Evolutionary conservation across 108 stramenopile genomes (phyloP).

Genomic region (Poteriospumella lacustris): DNA sequence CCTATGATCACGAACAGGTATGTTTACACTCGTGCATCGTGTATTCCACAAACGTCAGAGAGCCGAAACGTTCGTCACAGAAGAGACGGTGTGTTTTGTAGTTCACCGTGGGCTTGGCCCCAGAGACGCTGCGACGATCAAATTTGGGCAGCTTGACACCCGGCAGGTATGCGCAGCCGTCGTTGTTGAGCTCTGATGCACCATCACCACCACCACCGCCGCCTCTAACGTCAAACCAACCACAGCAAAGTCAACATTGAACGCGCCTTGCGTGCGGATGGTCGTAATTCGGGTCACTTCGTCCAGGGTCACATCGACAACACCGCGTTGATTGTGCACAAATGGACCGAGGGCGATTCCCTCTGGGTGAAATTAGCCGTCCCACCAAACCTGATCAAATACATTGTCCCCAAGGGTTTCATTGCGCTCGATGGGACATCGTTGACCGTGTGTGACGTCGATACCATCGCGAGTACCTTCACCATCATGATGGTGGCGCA

Average conservation of each 20-base stretch:
- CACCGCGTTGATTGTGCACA: constrained; percentile 69
- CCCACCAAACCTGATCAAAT: constrained; percentile 62
- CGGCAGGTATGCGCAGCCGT: not conserved
- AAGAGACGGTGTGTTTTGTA: not conserved
- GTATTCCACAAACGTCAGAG: not conserved
- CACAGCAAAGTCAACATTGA: constrained; percentile 74
- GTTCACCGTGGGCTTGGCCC: constrained; percentile 82
- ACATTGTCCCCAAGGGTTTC: constrained; percentile 96
- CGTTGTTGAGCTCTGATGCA: not conserved
- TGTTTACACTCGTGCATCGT: not conserved
- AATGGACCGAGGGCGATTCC: constrained; percentile 74
- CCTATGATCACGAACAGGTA: constrained; percentile 52
- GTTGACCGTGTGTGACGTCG: constrained; percentile 84
- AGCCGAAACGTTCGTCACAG: not conserved
- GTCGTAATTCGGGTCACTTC: constrained; percentile 89
- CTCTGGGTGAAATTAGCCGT: constrained; percentile 74
- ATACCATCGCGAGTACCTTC: constrained; percentile 70
- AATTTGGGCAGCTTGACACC: constrained; percentile 37
- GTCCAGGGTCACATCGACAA: constrained; percentile 91
- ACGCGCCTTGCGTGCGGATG: constrained; percentile 64
- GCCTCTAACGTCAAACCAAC: no score
- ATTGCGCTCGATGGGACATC: constrained; percentile 93
- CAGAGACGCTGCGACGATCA: constrained; percentile 81
- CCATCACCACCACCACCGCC: no score
- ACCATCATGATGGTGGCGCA: constrained; percentile 98